These are phyloP conservation scores for Solanum rostratum DNA, from an alignment of 257 asterid genomes.

Conservation along the genomic window DNA sequence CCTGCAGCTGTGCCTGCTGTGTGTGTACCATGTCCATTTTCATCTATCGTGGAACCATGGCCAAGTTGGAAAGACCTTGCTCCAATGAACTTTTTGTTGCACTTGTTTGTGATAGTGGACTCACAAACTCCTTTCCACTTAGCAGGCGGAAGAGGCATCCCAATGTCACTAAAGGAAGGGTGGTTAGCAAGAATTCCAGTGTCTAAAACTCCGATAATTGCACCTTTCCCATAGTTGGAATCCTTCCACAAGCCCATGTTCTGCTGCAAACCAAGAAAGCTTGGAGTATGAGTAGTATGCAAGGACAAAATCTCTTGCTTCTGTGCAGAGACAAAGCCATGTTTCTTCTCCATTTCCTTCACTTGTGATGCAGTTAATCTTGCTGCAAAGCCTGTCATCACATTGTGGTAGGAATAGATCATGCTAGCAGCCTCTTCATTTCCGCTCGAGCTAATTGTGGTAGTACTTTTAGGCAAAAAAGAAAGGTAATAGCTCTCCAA, in stretches of 20 bases:
- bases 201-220: slow-evolving; percentile 22
- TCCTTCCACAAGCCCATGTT: slow-evolving; percentile 3
- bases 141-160: slow-evolving; percentile 5
- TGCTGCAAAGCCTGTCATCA: slow-evolving; percentile 18
- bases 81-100: slow-evolving; percentile 48
- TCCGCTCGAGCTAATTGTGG: too few species aligned
- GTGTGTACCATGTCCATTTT: slow-evolving; percentile 45
- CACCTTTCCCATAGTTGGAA: slow-evolving; percentile 16
- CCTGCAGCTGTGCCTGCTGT: slow-evolving; percentile 43
- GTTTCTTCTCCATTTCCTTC: background rate
- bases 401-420: slow-evolving; percentile 8
- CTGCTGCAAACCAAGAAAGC: slow-evolving; percentile 8
- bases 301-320: background rate
- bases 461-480: too few species aligned
- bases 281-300: slow-evolving; percentile 6
- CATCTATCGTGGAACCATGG: slow-evolving; percentile 7
- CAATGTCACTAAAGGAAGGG: background rate
- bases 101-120: background rate
- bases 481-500: too few species aligned
- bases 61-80: slow-evolving; percentile 5
- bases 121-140: slow-evolving; percentile 39
- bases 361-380: slow-evolving; percentile 1
- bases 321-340: slow-evolving; percentile 8
- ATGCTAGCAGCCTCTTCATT: background rate
- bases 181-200: slow-evolving; percentile 10